Evolutionary conservation across 2,329 filamentous ascomycete genomes (phyloP), one percentile per base, ranked within the genome.

Genomic region (Ceratocystis cubensis): DNA sequence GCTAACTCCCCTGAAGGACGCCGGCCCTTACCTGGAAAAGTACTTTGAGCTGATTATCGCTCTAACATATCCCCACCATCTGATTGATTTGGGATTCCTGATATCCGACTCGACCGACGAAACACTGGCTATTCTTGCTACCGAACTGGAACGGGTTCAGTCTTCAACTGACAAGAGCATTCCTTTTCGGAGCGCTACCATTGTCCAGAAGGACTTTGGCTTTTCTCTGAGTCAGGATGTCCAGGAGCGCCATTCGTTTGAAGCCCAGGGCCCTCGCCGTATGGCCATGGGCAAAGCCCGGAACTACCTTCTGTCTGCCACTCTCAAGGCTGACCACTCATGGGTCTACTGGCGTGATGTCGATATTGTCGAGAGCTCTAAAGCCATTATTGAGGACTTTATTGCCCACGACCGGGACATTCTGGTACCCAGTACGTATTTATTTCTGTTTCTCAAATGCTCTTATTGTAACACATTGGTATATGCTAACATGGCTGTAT

Each of bases 291-390:
- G 88, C 59, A 86, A 83, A 71, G 94, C 94, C 33, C 85, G 94
- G 71, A 99, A 99, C 75, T 99, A 96, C 75, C 81, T 99, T 22
- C 83, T 99, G 1, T 84, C 86, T 41, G 81, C 90, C 0, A 88
- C 94, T 2, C 75, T 99, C 72, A 96, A 95, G 78, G 86, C 91
- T 0, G 91, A 97, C 69, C 94, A 99, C 75, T 93, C 91, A 7
- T 99, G 94, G 94, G 92, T 97, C 7, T 97, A 96, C 76, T 99
- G 94, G 94, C 85, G 94, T 68, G 94, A 99, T 75, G 92, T 96
- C 63, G 94, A 99, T 75, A 96, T 99, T 71, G 86, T 89, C 61
- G 92, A 99, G 73, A 96, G 88, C 74, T 91, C 93, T 1, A 82
- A 83, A 70, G 87, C 84, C 73, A 95, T 99, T 69, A 80, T 99